These are phyloP conservation scores for Eucalyptus cloeziana DNA, from an alignment of 345 rosid genomes.

Conservation along the genomic window DNA sequence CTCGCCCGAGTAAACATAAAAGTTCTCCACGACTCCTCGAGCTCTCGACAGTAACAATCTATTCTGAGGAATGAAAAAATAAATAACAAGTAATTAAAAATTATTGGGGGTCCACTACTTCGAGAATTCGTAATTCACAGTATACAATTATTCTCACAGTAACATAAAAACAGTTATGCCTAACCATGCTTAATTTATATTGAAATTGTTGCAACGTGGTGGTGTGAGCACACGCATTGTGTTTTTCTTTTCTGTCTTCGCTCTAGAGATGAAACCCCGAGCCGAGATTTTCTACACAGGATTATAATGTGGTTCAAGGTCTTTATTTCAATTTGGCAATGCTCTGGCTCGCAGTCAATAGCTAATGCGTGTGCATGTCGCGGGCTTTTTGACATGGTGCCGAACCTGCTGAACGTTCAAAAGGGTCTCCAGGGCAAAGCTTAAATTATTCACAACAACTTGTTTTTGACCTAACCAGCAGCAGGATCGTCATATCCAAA, in stretches of 20 bases:
- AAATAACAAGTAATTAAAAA: too few relatives aligned
- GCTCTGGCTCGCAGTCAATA: background rate
- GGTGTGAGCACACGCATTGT: rapidly evolving
- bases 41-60: background rate
- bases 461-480: background rate
- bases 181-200: too few relatives aligned
- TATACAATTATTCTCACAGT: too few relatives aligned
- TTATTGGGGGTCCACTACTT: rapidly evolving
- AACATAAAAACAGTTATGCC: too few relatives aligned
- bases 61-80: rapidly evolving
- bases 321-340: background rate
- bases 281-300: background rate
- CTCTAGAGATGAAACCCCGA: background rate
- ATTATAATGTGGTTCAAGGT: background rate
- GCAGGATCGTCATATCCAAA: background rate
- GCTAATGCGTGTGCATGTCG: background rate
- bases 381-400: background rate
- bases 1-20: background rate
- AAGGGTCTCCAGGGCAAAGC: background rate
- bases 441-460: background rate
- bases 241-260: background rate
- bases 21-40: rapidly evolving
- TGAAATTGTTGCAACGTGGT: background rate
- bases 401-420: background rate
- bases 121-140: too few relatives aligned